Evolutionary conservation across 2,329 filamentous ascomycete genomes (phyloP).

Genomic region (Fusarium graminum): DNA sequence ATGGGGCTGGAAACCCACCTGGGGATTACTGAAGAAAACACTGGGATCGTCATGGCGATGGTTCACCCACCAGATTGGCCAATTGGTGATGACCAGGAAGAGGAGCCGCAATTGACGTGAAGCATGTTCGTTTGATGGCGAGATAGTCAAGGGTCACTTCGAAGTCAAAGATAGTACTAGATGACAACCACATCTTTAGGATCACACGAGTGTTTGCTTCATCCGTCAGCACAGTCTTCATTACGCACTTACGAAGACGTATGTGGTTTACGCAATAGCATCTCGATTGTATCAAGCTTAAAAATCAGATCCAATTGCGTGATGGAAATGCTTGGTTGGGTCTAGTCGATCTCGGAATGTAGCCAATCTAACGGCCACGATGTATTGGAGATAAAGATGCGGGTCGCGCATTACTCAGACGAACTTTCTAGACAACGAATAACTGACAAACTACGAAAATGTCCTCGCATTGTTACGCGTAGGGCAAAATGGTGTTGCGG

Average conservation of each 20-base stretch:
- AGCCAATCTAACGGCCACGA: not conserved
- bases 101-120: not conserved
- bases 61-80: slow-evolving; percentile 29
- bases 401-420: not conserved
- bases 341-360: too few species aligned
- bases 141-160: not conserved
- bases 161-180: not conserved
- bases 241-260: not conserved
- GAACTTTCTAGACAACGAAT: not conserved
- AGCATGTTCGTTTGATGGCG: too few species aligned
- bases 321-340: not conserved
- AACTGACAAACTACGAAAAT: not conserved
- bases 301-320: not conserved
- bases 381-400: not conserved
- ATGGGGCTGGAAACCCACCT: slow-evolving; percentile 33
- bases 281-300: too few species aligned
- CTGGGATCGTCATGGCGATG: slow-evolving; percentile 29
- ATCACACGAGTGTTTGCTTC: too few species aligned
- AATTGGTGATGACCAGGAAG: slow-evolving; percentile 9
- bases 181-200: not conserved
- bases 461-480: not conserved
- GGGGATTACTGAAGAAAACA: slow-evolving; percentile 18
- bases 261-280: too few species aligned
- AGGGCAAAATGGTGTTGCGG: not conserved
- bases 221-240: not conserved